Conservation (phyloP, 1,139 yeast genomes). For the Candida tetrigidarum region DNA sequence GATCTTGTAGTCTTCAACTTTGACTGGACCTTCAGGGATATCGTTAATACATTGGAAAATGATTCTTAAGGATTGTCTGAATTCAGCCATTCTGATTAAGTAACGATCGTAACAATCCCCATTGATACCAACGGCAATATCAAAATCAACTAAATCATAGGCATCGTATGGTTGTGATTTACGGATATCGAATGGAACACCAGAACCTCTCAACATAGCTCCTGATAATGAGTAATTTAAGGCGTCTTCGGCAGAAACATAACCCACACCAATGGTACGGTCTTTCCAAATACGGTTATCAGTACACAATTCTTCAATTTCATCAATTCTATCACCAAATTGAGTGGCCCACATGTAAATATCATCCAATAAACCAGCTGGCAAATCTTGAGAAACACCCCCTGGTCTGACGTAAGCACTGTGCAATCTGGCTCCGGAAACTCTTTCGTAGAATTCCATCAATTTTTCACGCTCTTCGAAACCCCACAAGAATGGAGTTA, state of each 20-base stretch:
- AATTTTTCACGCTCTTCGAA: slow-evolving; percentile 92
- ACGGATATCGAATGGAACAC: slow-evolving; percentile 86
- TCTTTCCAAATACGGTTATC: slow-evolving; percentile 95
- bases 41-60: slow-evolving; percentile 89
- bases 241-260: slow-evolving; percentile 85
- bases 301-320: slow-evolving; percentile 85
- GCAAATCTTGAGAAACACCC: slow-evolving; percentile 89
- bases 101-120: slow-evolving; percentile 95
- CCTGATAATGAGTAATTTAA: slow-evolving; percentile 82
- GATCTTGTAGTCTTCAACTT: slow-evolving; percentile 88
- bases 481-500: slow-evolving; percentile 94
- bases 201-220: slow-evolving; percentile 91
- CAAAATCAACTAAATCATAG: slow-evolving; percentile 84
- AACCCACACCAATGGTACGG: slow-evolving; percentile 82
- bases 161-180: slow-evolving; percentile 92
- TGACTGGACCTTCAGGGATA: slow-evolving; percentile 92
- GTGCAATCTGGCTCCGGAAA: slow-evolving; percentile 89
- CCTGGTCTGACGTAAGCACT: slow-evolving; percentile 91
- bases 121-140: slow-evolving; percentile 81
- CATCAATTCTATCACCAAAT: slow-evolving; percentile 92
- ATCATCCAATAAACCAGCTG: slow-evolving; percentile 85
- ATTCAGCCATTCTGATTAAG: slow-evolving; percentile 87
- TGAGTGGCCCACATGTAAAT: slow-evolving; percentile 97
- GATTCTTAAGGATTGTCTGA: slow-evolving; percentile 88
- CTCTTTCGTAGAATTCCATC: slow-evolving; percentile 93